phyloP scores from a whole-genome alignment of 1,284 basidiomycete genomes.

The Somion occarium region DNA sequence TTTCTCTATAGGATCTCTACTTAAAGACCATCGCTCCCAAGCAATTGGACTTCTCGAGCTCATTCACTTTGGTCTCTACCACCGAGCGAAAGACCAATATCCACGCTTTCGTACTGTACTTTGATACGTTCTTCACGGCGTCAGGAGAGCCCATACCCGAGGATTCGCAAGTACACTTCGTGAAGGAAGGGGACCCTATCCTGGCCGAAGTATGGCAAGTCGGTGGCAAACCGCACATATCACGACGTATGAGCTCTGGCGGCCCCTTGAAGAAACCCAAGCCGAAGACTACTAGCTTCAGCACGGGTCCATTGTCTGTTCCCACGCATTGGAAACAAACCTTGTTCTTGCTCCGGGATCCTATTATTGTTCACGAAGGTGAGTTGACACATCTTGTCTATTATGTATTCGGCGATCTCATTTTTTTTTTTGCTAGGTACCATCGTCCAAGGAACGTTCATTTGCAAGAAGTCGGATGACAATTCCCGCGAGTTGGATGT shows the following conservation, averaged over 20 bases:
- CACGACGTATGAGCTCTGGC: slow-evolving; percentile 39
- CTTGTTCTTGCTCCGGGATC: slow-evolving; percentile 80
- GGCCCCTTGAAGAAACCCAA: slow-evolving; percentile 32
- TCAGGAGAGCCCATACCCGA: slow-evolving; percentile 51
- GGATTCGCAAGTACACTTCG: slow-evolving; percentile 44
- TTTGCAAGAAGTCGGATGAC: slow-evolving; percentile 74
- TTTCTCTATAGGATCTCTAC: slow-evolving; percentile 57
- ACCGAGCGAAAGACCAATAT: slow-evolving; percentile 59
- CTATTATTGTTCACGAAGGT: slow-evolving; percentile 75
- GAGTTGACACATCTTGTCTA: slow-evolving; percentile 19
- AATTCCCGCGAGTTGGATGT: slow-evolving; percentile 90
- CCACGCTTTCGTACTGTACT: slow-evolving; percentile 87
- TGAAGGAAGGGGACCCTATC: slow-evolving; percentile 54
- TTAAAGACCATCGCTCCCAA: slow-evolving; percentile 58
- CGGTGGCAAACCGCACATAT: slow-evolving; percentile 50
- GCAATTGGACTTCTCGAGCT: slow-evolving; percentile 75
- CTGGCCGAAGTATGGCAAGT: slow-evolving; percentile 75
- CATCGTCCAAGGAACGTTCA: slow-evolving; percentile 76
- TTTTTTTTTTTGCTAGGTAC: slow-evolving; percentile 45
- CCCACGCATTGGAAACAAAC: slow-evolving; percentile 99
- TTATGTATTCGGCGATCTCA: not conserved
- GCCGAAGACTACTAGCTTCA: slow-evolving; percentile 74
- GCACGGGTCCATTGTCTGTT: slow-evolving; percentile 83
- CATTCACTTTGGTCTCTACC: slow-evolving; percentile 68
- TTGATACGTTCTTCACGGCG: slow-evolving; percentile 87